Evolutionary conservation across 2,329 filamentous ascomycete genomes (phyloP).

Genomic region (Xylaria polymorpha): DNA sequence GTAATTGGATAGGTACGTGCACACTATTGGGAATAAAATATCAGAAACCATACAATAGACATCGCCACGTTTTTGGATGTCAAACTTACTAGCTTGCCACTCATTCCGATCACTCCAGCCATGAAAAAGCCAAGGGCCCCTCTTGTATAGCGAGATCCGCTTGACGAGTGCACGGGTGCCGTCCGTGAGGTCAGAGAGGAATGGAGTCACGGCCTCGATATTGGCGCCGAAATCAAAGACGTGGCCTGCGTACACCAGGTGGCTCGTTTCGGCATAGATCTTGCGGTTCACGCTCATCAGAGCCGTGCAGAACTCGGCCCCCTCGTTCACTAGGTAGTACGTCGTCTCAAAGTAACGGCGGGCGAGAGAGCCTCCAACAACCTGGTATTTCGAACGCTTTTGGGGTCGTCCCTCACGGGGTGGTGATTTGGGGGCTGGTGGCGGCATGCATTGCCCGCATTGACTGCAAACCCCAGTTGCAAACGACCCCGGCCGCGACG

Average conservation of each 20-base stretch:
- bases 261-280: conserved; percentile 66
- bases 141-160: conserved; percentile 66
- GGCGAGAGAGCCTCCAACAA: conserved; percentile 55
- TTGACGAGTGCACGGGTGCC: conserved; percentile 60
- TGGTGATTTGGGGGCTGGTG: background rate
- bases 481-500: conserved; percentile 39
- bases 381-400: conserved; percentile 54
- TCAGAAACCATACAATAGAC: background rate
- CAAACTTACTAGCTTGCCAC: conserved; percentile 56
- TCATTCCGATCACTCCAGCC: conserved; percentile 66
- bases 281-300: conserved; percentile 60
- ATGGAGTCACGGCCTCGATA: conserved; percentile 70
- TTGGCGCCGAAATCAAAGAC: conserved; percentile 69
- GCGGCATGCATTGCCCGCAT: background rate
- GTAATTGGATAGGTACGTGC: conserved; percentile 58
- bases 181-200: conserved; percentile 67
- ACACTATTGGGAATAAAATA: conserved; percentile 48
- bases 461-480: background rate
- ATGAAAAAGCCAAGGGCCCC: conserved; percentile 60
- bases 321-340: conserved; percentile 59
- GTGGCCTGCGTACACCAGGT: conserved; percentile 66
- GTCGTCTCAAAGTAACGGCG: conserved; percentile 64
- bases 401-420: background rate
- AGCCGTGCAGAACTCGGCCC: conserved; percentile 54
- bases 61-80: background rate